Evolutionary conservation across 495 filamentous ascomycete genomes (phyloP), one percentile per base, ranked within the genome.

Genomic region (Annulohypoxylon nitens): DNA sequence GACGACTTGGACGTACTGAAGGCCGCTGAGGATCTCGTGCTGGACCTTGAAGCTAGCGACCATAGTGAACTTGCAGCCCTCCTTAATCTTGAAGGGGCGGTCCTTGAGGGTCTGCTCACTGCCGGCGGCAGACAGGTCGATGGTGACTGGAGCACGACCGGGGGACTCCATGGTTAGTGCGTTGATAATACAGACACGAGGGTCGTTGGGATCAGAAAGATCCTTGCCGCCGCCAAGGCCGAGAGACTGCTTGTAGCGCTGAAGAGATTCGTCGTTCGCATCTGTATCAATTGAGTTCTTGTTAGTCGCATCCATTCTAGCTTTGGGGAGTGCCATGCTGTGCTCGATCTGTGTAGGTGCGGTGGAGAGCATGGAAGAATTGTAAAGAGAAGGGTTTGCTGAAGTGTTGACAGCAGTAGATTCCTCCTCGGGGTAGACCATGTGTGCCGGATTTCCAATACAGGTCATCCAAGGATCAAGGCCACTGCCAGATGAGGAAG

Each of bases 61-160:
- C 92, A 98, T 98, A 77, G 89, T 92, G 87, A 97, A 98, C 77
- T 88, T 89, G 71, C 92, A 90, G 23, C 92, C 94, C 81, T 98
- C 96, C 88, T 98, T 99, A 85, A 99, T 97, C 75, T 87, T 94
- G 87, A 99, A 99, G 25, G 97, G 95, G 75, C 92, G 90, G 71
- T 92, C 83, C 83, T 95, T 95, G 68, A 99, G 90, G 2, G 81
- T 86, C 1, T 88, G 84, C 63, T 95, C 81, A 34, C 92, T 88
- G 48, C 87, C 91, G 12, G 88, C 83, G 4, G 83, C 76, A 51
- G 81, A 85, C 18, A 98, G 88, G 67, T 98, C 93, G 79, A 99
- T 93, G 62, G 92, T 88, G 51, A 98, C 95, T 68, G 97, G 93
- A 0, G 84, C 73, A 14, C 94, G 93, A 25, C 92, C 95, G 45